phyloP scores from a whole-genome alignment of 2,329 filamentous ascomycete genomes.

The Calonectria leucothoes region DNA sequence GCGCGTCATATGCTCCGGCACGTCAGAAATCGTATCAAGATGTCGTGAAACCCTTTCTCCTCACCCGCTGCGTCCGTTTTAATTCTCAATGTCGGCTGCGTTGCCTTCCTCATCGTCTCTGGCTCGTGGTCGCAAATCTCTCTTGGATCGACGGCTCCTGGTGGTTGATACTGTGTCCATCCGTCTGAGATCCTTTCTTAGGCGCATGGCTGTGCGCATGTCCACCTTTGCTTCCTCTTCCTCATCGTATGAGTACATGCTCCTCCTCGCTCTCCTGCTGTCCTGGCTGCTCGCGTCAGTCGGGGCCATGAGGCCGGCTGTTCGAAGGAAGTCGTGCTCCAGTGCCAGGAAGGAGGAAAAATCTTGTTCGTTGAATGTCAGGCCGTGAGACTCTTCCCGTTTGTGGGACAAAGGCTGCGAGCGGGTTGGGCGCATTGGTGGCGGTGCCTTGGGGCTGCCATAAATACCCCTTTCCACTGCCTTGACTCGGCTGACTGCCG shows the following conservation, averaged over 20 bases:
- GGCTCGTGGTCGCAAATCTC: background rate
- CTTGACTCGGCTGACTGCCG: background rate
- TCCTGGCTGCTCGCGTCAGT: conserved; percentile 32
- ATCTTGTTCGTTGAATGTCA: conserved; percentile 26
- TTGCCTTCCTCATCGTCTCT: conserved; percentile 31
- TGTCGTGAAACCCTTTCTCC: conserved; percentile 24
- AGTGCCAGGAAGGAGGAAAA: conserved; percentile 35
- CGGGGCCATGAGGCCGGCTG: conserved; percentile 28
- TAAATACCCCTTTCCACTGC: background rate
- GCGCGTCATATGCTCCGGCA: conserved; percentile 1
- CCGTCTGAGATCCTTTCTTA: conserved; percentile 35
- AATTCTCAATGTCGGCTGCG: conserved; percentile 36
- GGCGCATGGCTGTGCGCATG: conserved; percentile 34
- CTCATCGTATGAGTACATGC: conserved; percentile 36
- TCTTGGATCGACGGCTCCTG: conserved; percentile 10
- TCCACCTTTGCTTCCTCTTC: conserved; percentile 38
- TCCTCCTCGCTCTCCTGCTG: conserved; percentile 25
- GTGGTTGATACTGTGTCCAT: conserved; percentile 5
- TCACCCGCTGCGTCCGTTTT: conserved; percentile 12
- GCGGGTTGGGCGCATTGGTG: background rate
- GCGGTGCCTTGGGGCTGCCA: background rate
- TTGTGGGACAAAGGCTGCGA: conserved; percentile 5
- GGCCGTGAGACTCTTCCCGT: conserved; percentile 16
- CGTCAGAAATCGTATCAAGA: conserved; percentile 5
- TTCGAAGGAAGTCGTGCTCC: conserved; percentile 21